These are phyloP conservation scores for Arthrobotrys megalospora DNA, from an alignment of 2,329 filamentous ascomycete genomes.

Conservation along the genomic window DNA sequence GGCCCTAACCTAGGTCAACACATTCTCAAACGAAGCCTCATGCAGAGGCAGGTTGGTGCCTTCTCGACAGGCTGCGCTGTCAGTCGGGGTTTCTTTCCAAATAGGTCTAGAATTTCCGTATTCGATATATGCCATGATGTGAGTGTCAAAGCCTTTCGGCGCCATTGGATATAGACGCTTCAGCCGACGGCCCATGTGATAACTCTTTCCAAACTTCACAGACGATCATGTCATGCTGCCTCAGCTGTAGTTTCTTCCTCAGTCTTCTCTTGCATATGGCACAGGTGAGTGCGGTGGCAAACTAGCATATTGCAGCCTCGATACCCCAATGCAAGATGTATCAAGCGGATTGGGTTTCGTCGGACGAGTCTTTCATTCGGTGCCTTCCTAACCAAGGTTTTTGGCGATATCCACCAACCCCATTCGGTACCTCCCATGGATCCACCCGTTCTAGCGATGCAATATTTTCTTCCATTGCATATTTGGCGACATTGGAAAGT, in stretches of 20 bases:
- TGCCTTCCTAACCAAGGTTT: conserved; percentile 52
- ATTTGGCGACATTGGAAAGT: conserved; percentile 50
- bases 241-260: conserved; percentile 30
- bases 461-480: conserved; percentile 16
- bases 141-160: conserved; percentile 24
- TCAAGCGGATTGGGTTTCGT: conserved; percentile 39
- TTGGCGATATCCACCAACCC: conserved; percentile 60
- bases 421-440: conserved; percentile 43
- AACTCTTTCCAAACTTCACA: conserved; percentile 4
- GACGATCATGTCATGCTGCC: conserved; percentile 46
- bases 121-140: conserved; percentile 26
- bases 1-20: conserved; percentile 40
- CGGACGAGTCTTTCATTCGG: conserved; percentile 28
- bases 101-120: conserved; percentile 44
- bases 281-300: conserved; percentile 50
- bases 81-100: conserved; percentile 39
- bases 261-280: conserved; percentile 23
- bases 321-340: conserved; percentile 39
- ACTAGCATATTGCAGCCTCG: conserved; percentile 46
- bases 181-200: conserved; percentile 60
- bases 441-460: conserved; percentile 54
- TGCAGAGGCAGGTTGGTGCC: conserved; percentile 47
- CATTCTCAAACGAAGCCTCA: conserved; percentile 46
- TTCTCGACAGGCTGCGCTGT: conserved; percentile 44
- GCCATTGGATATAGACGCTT: conserved; percentile 50